Evolutionary conservation across 2,329 filamentous ascomycete genomes (phyloP), one percentile per base, ranked within the genome.

Genomic region (Setomelanomma holmii): DNA sequence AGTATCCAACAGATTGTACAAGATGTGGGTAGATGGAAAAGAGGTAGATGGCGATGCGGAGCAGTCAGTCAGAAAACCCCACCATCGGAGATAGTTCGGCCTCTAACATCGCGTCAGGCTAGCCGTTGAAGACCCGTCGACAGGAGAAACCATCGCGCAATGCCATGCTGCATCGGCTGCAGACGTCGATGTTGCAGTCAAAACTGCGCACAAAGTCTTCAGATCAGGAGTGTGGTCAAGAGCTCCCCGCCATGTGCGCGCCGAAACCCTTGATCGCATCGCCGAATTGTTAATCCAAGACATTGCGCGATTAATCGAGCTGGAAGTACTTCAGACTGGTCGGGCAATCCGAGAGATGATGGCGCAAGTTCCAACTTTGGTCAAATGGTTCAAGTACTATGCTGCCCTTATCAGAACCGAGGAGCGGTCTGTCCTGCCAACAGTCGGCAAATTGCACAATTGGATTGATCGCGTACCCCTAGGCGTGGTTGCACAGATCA

Each of bases 371-470:
- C 84, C 85, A 0, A 85, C 83, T 0, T 78, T 90, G 0, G 81
- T 86, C 1, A 83, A 85, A 38, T 90, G 88, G 88, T 86, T 90
- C 73, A 85, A 83, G 53, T 90, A 90, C 75, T 91, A 88, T 64
- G 86, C 87, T 1, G 80, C 86, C 0, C 67, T 89, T 1, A 79
- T 89, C 24, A 83, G 88, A n/a, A 86, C 84, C 1, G 86, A 89
- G 64, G 86, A 89, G 72, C 82, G 86, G 2, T 75, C 84, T 1
- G 84, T 90, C 0, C 78, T 89, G 1, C 88, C 88, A 0, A 89
- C 88, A 2, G 76, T 75, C 21, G 86, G 86, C 0, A 82, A 83
- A 66, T 58, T 78, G 22, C 75, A 78, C 55, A 78, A 78, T 44
- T 77, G 74, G 74, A 64, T 78, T 39, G 76, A 78, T 49, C 58